Evolutionary conservation across 352 stramenopile species (phyloP), one percentile per base, ranked within the genome.

Genomic region (Blastocystis sp.): DNA sequence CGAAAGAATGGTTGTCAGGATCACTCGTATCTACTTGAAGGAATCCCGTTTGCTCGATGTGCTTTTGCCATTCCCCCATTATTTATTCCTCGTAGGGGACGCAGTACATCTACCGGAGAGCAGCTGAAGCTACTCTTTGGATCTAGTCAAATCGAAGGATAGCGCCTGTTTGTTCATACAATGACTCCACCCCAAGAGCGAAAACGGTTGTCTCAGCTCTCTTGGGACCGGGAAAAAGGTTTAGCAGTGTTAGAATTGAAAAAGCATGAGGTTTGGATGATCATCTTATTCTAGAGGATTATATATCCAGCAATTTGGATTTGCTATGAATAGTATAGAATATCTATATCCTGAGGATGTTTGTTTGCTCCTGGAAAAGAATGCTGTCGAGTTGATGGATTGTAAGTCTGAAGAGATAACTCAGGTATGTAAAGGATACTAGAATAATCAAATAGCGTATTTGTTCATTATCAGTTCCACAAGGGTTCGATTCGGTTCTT

Each of bases 101-200:
- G 35, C 32, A 27, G 21, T 49, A 9, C 21, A 65, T 29, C 71
- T 29, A 32, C 46, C 5, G 71, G 71, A 52, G 46, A 63, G 14
- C 63, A 66, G 27, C 27, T 83, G 9, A 83, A 83, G 27, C 35
- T 83, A 21, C 27, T 83, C 51, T 83, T 83, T 63, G 71, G 71
- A 65, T 67, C 71, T 14, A 83, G 71, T 66, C 71, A 83, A 54
- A 83, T 83, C 19, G 71, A 83, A 29, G 69, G 21, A 27, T 80
- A 63, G 14, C 59, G 29, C 39, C 43, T 77, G 65, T 77, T 77
- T 77, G 65, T 56, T 77, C 11, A 32, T 61, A n/a, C 19, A 32
- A 61, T 61, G 54, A 61, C 2, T 61, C 54, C 19, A 61, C 43
- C 32, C 19, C n/a, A 77, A 77, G 24, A 35, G 32, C n/a, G 65